Base-by-base conservation (phyloP, 2,329 filamentous ascomycete genomes). In the Zasmidium cellare region DNA sequence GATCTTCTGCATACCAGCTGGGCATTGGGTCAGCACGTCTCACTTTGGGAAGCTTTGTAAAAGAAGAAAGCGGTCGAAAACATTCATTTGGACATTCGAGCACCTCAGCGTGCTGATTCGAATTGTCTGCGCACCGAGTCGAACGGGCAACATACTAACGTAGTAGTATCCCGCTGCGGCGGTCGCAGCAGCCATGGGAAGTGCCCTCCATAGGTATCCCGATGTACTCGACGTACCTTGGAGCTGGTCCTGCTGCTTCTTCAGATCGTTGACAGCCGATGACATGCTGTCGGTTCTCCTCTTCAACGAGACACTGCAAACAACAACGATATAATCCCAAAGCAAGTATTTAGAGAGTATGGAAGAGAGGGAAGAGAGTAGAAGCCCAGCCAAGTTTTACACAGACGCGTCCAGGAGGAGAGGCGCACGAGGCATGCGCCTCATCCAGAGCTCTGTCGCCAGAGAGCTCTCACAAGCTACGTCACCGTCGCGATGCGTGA, bases 201-300 rank as follows among this genome's bases (percentile, higher is more conserved):
- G 51, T 35, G 38, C 25, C 49, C 46, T 45, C 54, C 41, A 57
- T 12, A 55, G 46, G 55, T 51, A 56, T 41, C 35, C 35, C 35
- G 35, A 41, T 18, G 35, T 41, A 44, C 44, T 53, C 19, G 24
- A 59, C 72, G 57, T 65, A 77, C 76, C 70, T 69, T 77, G 72
- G 38, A 77, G 69, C 19, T 71, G 71, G 59, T 70, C 71, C 55
- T 74, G 75, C 62, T 77, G 75, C 65, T 76, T 70, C 67, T 77
- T 77, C 47, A 77, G 65, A 19, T 76, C 67, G 25, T 74, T 70
- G 22, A 77, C 46, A 12, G 57, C 53, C 5, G 53, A 56, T 44
- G 28, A 41, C 35, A 41, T 41, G 7, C 5, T 41, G 11, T 14
- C 35, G 11, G 16, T n/a, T 16, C 11, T 41, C 7, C 16, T 9